Evolutionary conservation across 371 early-diverging fungal species (phyloP), one percentile per base, ranked within the genome.

Genomic region (Apophysomyces ossiformis): DNA sequence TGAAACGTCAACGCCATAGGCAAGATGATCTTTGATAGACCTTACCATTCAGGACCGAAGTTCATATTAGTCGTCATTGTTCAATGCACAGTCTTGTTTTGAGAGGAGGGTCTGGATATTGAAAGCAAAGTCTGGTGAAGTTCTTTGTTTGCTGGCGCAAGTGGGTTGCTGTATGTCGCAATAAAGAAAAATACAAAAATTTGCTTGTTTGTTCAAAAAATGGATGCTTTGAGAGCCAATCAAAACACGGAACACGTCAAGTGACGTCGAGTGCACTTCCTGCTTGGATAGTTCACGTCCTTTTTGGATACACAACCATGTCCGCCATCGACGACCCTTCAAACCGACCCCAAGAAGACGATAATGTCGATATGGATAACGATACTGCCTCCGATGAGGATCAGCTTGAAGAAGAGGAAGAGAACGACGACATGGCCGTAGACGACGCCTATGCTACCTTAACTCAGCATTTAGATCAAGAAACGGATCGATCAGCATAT

Each of bases 21-120:
- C 43, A 61, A 35, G n/a, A 45, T 59, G 36, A 38, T 37, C 13
- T 16, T 39, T n/a, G 11, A 9, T 4, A 57, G 35, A 45, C 35
- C 54, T 61, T 63, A 92, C 93, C 93, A 93, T 83, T 92, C 92
- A 62, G 93, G 92, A 64, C 92, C 92, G 75, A 92, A 92, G 80
- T 93, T 93, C 91, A 93, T 90, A 72, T 89, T 90, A 68, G 89
- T 85, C 63, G 89, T 80, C 85, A 86, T 87, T 66, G 68, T 81
- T 60, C 36, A 67, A 54, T 64, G 54, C 41, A 37, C 36, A 11
- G 41, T 35, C 46, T 62, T 60, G n/a, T 41, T 41, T 63, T 60
- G 54, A 8, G 21, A 32, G 54, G 54, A 26, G 21, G 54, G 54
- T 50, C 21, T 50, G 21, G 54, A 21, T 50, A 50, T 16, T 50